Evolutionary conservation across 1,139 yeast genomes (phyloP).

Genomic region (Suhomyces terraborum): DNA sequence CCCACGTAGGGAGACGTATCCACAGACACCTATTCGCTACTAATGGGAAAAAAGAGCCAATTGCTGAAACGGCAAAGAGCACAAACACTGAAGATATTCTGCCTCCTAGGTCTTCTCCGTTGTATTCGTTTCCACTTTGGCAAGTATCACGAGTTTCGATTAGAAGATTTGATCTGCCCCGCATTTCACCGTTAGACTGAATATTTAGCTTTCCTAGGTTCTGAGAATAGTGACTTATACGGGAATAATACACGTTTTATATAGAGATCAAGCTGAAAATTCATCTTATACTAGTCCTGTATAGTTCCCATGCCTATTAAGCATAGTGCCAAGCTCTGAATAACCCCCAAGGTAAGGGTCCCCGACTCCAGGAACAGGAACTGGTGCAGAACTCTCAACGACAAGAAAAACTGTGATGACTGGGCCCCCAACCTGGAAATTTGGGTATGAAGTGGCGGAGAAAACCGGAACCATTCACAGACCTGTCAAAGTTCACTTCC

Average conservation of each 20-base stretch:
- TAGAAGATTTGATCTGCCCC: not conserved
- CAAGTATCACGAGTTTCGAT: constrained; percentile 2
- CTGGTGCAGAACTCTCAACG: not conserved
- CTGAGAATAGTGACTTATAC: too few species aligned
- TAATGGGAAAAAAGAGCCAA: constrained; percentile 37
- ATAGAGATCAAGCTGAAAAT: too few species aligned
- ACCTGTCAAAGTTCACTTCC: too few species aligned
- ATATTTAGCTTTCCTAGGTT: not conserved
- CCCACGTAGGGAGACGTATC: constrained; percentile 28
- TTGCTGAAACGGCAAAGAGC: constrained; percentile 30
- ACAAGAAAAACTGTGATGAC: not conserved
- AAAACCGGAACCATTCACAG: not conserved
- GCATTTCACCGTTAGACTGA: not conserved
- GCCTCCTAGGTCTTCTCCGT: constrained; percentile 28
- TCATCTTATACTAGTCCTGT: too few species aligned
- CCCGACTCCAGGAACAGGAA: too few species aligned
- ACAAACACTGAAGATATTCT: constrained; percentile 36
- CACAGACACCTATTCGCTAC: constrained; percentile 24
- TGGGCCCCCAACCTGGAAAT: not conserved
- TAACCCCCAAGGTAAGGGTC: not conserved
- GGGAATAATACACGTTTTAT: too few species aligned
- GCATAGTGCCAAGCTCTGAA: not conserved
- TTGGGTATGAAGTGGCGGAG: not conserved
- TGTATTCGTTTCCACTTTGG: constrained; percentile 13
- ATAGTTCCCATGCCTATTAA: too few species aligned